Evolutionary conservation across 352 stramenopile species (phyloP), one percentile per base, ranked within the genome.

Genomic region (Phytophthora brassicae): DNA sequence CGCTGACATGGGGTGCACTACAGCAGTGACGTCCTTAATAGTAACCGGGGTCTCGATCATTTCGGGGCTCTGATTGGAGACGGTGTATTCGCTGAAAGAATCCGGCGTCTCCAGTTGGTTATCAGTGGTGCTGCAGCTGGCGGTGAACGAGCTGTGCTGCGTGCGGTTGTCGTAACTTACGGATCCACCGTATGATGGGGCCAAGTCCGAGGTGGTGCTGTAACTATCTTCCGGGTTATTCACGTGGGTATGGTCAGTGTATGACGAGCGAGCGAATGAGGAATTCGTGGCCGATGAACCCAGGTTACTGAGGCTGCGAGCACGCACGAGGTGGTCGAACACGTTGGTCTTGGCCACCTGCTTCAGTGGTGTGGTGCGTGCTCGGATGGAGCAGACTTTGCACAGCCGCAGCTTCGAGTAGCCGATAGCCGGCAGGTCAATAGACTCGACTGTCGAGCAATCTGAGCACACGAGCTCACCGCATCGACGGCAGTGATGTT

Each of bases 401-500:
- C 84, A 93, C 5, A 93, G 74, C 33, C 84, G 78, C 47, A 93
- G 54, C 67, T 93, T 93, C 29, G 82, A 88, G 60, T 77, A 78
- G 17, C 84, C 84, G 56, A 93, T 86, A n/a, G 85, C 80, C 13
- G 81, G 80, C 41, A 91, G 51, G 46, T 89, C 81, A 45, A 91
- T 75, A 17, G 70, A 77, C 62, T 90, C 81, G 24, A 91, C 74
- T 2, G 81, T 73, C 17, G 81, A 91, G 64, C 84, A 93, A 56
- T 93, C 84, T 3, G 79, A 89, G 75, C 84, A 93, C 38, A 91
- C 81, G 12, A 93, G 72, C 56, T 93, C 84, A 36, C 84, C 84
- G 43, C 84, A 93, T 56, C 85, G 86, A 68, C 84, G 84, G 64
- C 84, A 93, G 66, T 93, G 84, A 65, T 93, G 84, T 60, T 91